Evolutionary conservation across 768 basidiomycete species (phyloP), one percentile per base, ranked within the genome.

Genomic region (Macrolepiota dolichaula): DNA sequence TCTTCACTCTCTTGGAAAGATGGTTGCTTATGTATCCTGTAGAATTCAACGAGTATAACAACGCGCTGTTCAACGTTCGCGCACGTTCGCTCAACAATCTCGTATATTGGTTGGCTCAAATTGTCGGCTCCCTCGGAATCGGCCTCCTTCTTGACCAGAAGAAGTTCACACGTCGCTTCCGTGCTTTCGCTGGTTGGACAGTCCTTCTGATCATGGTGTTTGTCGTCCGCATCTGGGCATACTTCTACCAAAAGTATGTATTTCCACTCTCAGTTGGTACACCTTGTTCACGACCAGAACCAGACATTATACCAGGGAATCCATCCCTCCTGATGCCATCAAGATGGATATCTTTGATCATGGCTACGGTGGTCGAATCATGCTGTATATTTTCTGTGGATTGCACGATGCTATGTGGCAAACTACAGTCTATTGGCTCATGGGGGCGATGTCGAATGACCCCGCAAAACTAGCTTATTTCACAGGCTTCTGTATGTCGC

Each of bases 371-470:
- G 82, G 77, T 51, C 79, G 79, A 53, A 74, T 85, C 10, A 80
- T 80, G 74, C 71, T 92, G 7, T 91, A 86, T 72, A 83, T 91
- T 62, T 82, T 86, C 73, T 89, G 84, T 62, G 88, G 90, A 22
- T 68, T 92, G 7, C 79, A 91, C 60, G 92, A 93, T 64, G 78
- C 91, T 2, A 88, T 91, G 85, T 93, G 91, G 89, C 92, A 93
- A 70, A 92, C 89, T 0, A 84, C 85, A 1, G 85, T 86, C 10
- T 91, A 91, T 70, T 91, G 88, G 88, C 76, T 89, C 65, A 86
- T 91, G 83, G 91, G 91, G 42, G n/a, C n/a, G n/a, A n/a, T n/a
- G n/a, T n/a, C n/a, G n/a, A n/a, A n/a, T n/a, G n/a, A n/a, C n/a
- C n/a, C 88, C 4, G 82, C 79, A 2, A 91, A 90, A 69, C 82